Conservation (phyloP, 768 basidiomycete species). For the Auriscalpium microsporum region DNA sequence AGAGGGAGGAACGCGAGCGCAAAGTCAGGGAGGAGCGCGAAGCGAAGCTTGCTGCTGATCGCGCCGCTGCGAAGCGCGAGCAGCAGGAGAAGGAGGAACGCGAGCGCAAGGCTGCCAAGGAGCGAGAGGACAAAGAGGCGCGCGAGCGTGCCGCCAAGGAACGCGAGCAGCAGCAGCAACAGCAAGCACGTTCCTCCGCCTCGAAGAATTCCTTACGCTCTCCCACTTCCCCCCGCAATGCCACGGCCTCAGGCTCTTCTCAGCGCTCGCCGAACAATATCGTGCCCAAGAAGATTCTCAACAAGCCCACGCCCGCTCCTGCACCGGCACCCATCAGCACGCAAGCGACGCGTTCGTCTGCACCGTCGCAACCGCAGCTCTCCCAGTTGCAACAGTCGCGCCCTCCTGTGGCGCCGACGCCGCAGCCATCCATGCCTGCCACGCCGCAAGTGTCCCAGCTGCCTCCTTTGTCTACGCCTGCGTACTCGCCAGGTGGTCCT, state of each 20-base stretch:
- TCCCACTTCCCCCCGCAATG: slow-evolving; percentile 43
- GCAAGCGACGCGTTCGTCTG: slow-evolving; percentile 27
- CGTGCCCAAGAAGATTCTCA: slow-evolving; percentile 54
- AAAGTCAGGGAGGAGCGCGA: slow-evolving; percentile 60
- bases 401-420: slow-evolving; percentile 40
- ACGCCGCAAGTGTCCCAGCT: slow-evolving; percentile 25
- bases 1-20: slow-evolving; percentile 57
- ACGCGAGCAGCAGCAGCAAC: slow-evolving; percentile 40
- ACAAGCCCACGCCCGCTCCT: slow-evolving; percentile 31
- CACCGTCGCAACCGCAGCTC: slow-evolving; percentile 23
- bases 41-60: slow-evolving; percentile 41
- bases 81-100: slow-evolving; percentile 58
- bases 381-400: slow-evolving; percentile 21
- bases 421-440: slow-evolving; percentile 28
- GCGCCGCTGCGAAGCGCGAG: slow-evolving; percentile 33
- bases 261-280: slow-evolving; percentile 40
- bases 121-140: slow-evolving; percentile 35
- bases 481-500: slow-evolving; percentile 39
- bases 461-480: slow-evolving; percentile 7
- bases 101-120: slow-evolving; percentile 54
- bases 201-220: slow-evolving; percentile 33
- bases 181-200: slow-evolving; percentile 44
- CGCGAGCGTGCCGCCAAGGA: slow-evolving; percentile 30
- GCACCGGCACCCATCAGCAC: slow-evolving; percentile 18
- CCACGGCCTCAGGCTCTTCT: slow-evolving; percentile 37